phyloP scores from a whole-genome alignment of 371 early-diverging fungal genomes.

The Mucor circinelloides region DNA sequence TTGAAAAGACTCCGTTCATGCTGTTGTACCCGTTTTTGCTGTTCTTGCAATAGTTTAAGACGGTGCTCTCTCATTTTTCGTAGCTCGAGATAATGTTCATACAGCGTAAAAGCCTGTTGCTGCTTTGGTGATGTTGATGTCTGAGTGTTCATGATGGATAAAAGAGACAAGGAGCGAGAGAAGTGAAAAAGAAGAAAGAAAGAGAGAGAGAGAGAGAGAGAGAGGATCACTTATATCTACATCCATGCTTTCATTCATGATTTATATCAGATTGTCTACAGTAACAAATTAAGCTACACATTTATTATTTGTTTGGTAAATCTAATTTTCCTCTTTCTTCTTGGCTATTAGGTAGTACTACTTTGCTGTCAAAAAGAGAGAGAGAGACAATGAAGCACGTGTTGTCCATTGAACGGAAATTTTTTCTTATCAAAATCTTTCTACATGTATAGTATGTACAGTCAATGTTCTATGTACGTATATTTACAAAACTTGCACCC shows the following conservation, averaged over 20 bases:
- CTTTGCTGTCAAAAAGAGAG: not conserved
- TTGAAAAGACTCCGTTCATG: conserved; percentile 11
- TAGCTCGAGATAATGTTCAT: conserved; percentile 13
- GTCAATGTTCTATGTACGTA: not conserved
- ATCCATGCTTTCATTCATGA: not conserved
- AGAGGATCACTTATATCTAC: not conserved
- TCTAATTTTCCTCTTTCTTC: not conserved
- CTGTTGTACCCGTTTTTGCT: conserved; percentile 16
- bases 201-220: not conserved
- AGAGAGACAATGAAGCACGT: not conserved
- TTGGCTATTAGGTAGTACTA: not conserved
- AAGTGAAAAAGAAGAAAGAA: not conserved
- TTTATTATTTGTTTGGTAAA: not conserved
- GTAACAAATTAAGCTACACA: not conserved
- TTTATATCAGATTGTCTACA: not conserved
- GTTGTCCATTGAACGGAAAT: not conserved
- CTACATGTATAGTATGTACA: not conserved
- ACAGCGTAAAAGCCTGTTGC: not conserved
- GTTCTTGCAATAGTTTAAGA: not conserved
- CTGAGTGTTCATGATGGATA: not conserved
- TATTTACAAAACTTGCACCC: conserved; percentile 18
- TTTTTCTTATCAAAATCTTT: not conserved
- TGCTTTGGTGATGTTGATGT: not conserved
- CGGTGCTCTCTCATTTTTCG: conserved; percentile 15
- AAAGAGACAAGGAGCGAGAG: not conserved